Percentiles rank a stretch among this genome's conserved stretches.
These are phyloP conservation scores for Cryoendolithus antarcticus DNA, from an alignment of 2,329 filamentous ascomycete species.

Conservation along the genomic window DNA sequence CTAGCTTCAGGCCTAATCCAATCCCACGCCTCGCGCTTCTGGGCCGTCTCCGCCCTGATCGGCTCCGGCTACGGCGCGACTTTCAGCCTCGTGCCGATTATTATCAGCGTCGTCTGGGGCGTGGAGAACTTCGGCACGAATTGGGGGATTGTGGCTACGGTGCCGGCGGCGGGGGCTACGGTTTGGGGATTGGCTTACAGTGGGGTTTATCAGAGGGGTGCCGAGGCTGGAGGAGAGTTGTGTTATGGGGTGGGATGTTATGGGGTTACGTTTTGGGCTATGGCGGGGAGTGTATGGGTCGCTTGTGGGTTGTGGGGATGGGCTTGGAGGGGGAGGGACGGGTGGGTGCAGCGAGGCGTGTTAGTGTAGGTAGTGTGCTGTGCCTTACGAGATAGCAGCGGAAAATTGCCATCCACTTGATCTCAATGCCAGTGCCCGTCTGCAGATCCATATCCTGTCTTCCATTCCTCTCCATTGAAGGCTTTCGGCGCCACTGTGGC, in stretches of 20 bases:
- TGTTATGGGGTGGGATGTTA: constrained; percentile 81
- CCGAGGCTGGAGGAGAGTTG: constrained; percentile 38
- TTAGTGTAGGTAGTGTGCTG: constrained; percentile 36
- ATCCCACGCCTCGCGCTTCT: constrained; percentile 65
- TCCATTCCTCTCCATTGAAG: too few relatives aligned
- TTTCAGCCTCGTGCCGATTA: constrained; percentile 80
- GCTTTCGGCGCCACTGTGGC: too few relatives aligned
- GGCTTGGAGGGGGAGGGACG: constrained; percentile 68
- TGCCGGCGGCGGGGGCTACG: constrained; percentile 75
- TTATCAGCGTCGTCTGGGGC: constrained; percentile 95
- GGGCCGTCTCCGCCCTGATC: constrained; percentile 70
- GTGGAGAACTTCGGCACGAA: constrained; percentile 98
- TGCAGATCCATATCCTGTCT: too few relatives aligned
- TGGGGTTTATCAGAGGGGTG: constrained; percentile 51
- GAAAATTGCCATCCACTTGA: too few relatives aligned
- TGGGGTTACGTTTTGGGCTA: constrained; percentile 70
- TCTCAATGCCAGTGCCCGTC: too few relatives aligned
- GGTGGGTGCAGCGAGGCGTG: constrained; percentile 67
- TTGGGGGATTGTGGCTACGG: constrained; percentile 89
- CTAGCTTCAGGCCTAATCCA: constrained; percentile 67
- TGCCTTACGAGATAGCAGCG: too few relatives aligned
- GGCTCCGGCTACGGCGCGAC: constrained; percentile 87
- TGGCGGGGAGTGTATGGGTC: constrained; percentile 66
- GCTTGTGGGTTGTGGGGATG: constrained; percentile 60
- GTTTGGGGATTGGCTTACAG: constrained; percentile 86